These are phyloP conservation scores for Singerocomus inundabilis DNA, from an alignment of 1,284 basidiomycete genomes.

Conservation along the genomic window DNA sequence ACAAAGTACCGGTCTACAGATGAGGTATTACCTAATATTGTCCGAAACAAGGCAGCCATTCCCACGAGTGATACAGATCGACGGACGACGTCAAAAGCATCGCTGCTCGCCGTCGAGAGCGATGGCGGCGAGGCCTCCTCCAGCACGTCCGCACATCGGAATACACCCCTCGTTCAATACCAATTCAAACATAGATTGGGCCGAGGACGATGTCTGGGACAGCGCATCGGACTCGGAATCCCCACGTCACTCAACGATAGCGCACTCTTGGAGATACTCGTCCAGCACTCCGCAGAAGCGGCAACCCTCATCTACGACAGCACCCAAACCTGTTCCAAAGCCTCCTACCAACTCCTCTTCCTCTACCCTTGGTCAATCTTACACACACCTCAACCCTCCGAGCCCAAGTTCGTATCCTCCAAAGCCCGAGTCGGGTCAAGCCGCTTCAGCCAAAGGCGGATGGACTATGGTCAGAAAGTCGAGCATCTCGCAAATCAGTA, in stretches of 20 bases:
- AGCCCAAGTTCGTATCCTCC: constrained; percentile 76
- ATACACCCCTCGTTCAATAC: constrained; percentile 56
- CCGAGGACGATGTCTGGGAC: constrained; percentile 89
- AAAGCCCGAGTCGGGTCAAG: constrained; percentile 37
- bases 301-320: constrained; percentile 40
- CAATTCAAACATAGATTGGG: constrained; percentile 58
- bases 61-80: constrained; percentile 11
- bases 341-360: constrained; percentile 53
- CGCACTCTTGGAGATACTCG: constrained; percentile 47
- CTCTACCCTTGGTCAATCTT: constrained; percentile 74
- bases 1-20: no score
- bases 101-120: constrained; percentile 25
- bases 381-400: constrained; percentile 75
- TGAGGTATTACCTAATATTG: neutral
- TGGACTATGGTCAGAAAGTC: constrained; percentile 70
- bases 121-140: constrained; percentile 70
- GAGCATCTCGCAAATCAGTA: constrained; percentile 25
- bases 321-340: constrained; percentile 59
- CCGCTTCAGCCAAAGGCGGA: constrained; percentile 48
- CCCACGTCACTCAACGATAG: constrained; percentile 48
- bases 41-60: constrained; percentile 4
- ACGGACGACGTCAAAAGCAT: neutral
- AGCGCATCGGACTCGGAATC: constrained; percentile 81
- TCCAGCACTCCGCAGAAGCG: constrained; percentile 32
- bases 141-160: constrained; percentile 72